phyloP scores from a whole-genome alignment of 495 filamentous ascomycete species.

The Geoglossum glabrum region DNA sequence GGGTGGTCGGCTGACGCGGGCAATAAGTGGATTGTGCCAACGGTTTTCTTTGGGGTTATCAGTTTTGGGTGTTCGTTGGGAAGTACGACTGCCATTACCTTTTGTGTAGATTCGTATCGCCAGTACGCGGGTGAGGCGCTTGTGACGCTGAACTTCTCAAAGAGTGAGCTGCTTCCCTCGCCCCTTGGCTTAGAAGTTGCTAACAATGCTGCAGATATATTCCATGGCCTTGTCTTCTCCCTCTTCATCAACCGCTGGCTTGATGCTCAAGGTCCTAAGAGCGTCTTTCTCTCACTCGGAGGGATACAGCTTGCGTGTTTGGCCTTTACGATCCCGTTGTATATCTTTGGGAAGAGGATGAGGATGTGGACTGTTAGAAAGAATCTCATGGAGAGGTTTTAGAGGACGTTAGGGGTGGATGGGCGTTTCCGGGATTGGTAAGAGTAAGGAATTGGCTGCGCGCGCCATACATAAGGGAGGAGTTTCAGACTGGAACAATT shows the following conservation, averaged over 20 bases:
- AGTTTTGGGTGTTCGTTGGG: slow-evolving; percentile 88
- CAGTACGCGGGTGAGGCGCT: slow-evolving; percentile 90
- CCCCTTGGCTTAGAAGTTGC: neutral
- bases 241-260: slow-evolving; percentile 84
- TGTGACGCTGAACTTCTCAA: slow-evolving; percentile 86
- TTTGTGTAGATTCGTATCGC: slow-evolving; percentile 81
- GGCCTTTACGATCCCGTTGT: slow-evolving; percentile 72
- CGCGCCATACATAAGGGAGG: too few species aligned
- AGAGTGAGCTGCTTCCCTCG: slow-evolving; percentile 32
- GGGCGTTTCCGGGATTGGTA: too few species aligned
- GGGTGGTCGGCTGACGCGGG: slow-evolving; percentile 64
- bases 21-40: slow-evolving; percentile 81
- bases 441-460: too few species aligned
- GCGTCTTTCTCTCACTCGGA: slow-evolving; percentile 66
- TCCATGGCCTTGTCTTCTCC: slow-evolving; percentile 78
- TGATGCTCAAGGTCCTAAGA: slow-evolving; percentile 49
- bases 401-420: neutral
- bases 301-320: slow-evolving; percentile 65
- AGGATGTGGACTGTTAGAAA: slow-evolving; percentile 92
- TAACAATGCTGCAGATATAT: slow-evolving; percentile 35
- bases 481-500: too few species aligned
- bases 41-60: slow-evolving; percentile 77
- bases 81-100: slow-evolving; percentile 86
- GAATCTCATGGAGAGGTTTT: slow-evolving; percentile 81
- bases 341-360: slow-evolving; percentile 81